These are phyloP conservation scores for Trematosphaeria pertusa DNA, from an alignment of 2,329 filamentous ascomycete species.

Conservation along the genomic window DNA sequence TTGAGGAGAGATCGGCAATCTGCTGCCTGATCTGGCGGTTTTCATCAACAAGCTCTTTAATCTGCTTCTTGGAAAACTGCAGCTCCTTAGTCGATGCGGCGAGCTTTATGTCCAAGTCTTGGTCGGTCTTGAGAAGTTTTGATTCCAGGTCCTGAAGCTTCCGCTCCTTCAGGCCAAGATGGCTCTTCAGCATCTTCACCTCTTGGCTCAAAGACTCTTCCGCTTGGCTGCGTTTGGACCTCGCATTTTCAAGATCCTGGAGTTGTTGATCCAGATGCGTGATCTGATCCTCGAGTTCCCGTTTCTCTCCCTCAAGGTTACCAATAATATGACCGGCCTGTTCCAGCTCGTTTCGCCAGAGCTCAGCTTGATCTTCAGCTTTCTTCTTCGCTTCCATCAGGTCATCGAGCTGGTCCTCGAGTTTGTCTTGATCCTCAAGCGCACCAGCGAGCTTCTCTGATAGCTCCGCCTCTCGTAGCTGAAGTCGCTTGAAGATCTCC, in stretches of 20 bases:
- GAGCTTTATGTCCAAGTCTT: conserved; percentile 87
- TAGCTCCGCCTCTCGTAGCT: conserved; percentile 87
- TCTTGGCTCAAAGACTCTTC: conserved; percentile 82
- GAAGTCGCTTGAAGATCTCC: conserved; percentile 97
- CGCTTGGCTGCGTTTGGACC: conserved; percentile 75
- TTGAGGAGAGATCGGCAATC: conserved; percentile 84
- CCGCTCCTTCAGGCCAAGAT: conserved; percentile 84
- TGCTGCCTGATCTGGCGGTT: conserved; percentile 85
- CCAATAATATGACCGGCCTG: conserved; percentile 89
- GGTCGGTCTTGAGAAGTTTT: conserved; percentile 82
- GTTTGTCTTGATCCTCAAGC: conserved; percentile 89
- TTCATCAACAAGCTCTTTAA: conserved; percentile 79
- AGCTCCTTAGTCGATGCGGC: conserved; percentile 80
- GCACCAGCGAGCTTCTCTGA: conserved; percentile 92
- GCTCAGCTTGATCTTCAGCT: conserved; percentile 83
- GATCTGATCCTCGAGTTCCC: conserved; percentile 71
- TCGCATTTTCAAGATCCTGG: conserved; percentile 71
- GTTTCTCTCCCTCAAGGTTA: conserved; percentile 86
- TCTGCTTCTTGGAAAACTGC: conserved; percentile 72
- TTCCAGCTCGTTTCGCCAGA: conserved; percentile 81
- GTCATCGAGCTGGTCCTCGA: conserved; percentile 92
- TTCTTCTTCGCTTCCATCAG: conserved; percentile 88
- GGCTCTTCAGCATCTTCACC: conserved; percentile 89
- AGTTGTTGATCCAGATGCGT: conserved; percentile 74
- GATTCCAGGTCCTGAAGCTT: conserved; percentile 87